Conservation (phyloP, 176 grass and related monocot species). For the Lolium multiflorum region DNA sequence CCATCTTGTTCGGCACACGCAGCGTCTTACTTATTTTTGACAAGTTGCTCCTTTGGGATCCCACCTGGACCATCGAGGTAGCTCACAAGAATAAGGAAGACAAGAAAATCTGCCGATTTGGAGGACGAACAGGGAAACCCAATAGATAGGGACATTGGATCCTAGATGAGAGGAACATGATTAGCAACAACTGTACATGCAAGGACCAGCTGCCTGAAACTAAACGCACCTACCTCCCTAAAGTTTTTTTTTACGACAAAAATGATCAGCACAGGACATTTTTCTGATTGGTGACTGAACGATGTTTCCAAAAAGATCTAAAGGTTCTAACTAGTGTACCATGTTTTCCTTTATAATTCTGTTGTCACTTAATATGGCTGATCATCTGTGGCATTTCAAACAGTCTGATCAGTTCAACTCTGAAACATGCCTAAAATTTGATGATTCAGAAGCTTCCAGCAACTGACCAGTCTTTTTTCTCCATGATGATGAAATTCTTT, state of each 20-base stretch:
- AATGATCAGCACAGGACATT: conserved; percentile 3
- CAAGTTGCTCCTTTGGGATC: neutral
- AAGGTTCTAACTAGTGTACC: neutral
- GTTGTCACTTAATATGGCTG: neutral
- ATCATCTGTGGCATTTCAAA: neutral
- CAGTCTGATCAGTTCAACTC: neutral
- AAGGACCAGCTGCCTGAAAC: conserved; percentile 50
- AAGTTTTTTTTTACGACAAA: neutral
- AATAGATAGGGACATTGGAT: conserved; percentile 45
- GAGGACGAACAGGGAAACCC: neutral
- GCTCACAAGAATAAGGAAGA: conserved; percentile 16
- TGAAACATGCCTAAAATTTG: neutral
- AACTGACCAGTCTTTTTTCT: neutral
- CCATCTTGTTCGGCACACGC: conserved; percentile 29
- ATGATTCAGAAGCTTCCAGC: neutral
- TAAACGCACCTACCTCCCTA: conserved; percentile 13
- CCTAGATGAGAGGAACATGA: conserved; percentile 47
- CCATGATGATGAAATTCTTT: neutral
- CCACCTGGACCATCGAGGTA: conserved; percentile 15
- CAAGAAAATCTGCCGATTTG: neutral
- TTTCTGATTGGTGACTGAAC: neutral
- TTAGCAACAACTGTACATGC: conserved; percentile 19
- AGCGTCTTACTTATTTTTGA: neutral
- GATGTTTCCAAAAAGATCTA: neutral
- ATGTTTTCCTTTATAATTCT: neutral